Evolutionary conservation across 345 rosid species (phyloP), one percentile per base, ranked within the genome.

Genomic region (Citrus sp.): DNA sequence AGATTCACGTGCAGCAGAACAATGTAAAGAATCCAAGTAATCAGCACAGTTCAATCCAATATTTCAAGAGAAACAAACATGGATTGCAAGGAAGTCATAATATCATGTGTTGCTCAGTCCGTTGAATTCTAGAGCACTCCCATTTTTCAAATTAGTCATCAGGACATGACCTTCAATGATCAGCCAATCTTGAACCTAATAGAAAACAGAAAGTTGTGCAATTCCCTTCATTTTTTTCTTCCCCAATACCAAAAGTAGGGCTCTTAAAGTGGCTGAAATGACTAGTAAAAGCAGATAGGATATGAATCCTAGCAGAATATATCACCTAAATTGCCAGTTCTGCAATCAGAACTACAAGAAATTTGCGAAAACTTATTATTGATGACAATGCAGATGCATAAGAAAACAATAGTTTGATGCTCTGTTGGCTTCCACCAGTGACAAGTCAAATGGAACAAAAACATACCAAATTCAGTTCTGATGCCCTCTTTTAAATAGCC

Each of bases 401-500:
- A 58, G 6, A 58, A 55, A 59, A 56, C 7, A 30, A 72, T 24
- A 60, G 16, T 46, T 40, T 35, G 30, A 24, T 24, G 35, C 22
- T 56, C 32, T 58, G 12, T 40, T 30, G 65, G 62, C 21, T 38
- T 72, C 24, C 19, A 54, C 25, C 21, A 40, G 25, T 13, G 42
- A 32, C 42, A 72, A 64, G 42, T 68, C n/a, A 49, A 32, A 80
- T 38, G 69, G 28, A 49, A 42, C 67, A n/a, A 71, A 34, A 72
- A 6, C 66, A 64, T 87, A 93, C 98, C 95, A 1, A 73, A 89
- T 84, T 86, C 84, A 25, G n/a, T 81, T 84, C 79, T 79, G 69
- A 93, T 81, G 74, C 82, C 91, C 77, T 86, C 92, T 82, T 87
- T 93, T 65, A 93, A 77, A 79, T 72, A 72, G 76, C 93, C 92